Evolutionary conservation across 2,329 filamentous ascomycete species (phyloP).

Genomic region (Ophiocordyceps robertsii): DNA sequence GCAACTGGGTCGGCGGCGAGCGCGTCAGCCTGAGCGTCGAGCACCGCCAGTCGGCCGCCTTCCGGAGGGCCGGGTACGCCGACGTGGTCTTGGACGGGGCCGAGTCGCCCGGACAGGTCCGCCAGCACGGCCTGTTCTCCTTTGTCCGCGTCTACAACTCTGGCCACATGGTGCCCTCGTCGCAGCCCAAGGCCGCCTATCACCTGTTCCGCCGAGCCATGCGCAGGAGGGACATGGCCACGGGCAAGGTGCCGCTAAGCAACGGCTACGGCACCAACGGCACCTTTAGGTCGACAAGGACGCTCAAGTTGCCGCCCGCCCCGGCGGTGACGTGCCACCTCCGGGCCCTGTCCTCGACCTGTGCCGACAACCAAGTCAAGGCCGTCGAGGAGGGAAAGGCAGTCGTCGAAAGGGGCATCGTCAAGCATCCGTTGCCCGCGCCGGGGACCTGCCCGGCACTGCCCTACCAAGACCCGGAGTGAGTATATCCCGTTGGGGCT

Average conservation of each 20-base stretch:
- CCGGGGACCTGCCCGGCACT: not conserved
- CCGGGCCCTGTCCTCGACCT: not conserved
- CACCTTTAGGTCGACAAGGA: not conserved
- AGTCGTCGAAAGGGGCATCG: not conserved
- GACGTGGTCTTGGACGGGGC: constrained; percentile 45
- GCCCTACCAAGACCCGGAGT: too few species aligned
- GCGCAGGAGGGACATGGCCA: not conserved
- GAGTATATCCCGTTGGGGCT: too few species aligned
- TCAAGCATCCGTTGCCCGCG: not conserved
- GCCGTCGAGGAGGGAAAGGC: not conserved
- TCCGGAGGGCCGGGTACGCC: constrained; percentile 51
- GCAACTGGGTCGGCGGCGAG: constrained; percentile 58
- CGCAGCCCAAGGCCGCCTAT: constrained; percentile 43
- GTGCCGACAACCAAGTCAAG: not conserved
- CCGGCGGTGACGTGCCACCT: not conserved
- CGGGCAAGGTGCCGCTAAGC: not conserved
- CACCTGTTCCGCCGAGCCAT: constrained; percentile 30
- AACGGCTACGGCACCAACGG: not conserved
- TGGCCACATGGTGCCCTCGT: constrained; percentile 47
- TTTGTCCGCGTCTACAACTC: constrained; percentile 54
- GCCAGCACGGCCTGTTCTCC: constrained; percentile 40
- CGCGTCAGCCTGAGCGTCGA: constrained; percentile 50
- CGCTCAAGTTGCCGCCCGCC: not conserved
- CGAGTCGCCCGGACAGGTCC: constrained; percentile 61
- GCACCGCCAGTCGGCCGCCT: constrained; percentile 29